Evolutionary conservation across 2,329 filamentous ascomycete species (phyloP), one percentile per base, ranked within the genome.

Genomic region (Coniochaeta sp.): DNA sequence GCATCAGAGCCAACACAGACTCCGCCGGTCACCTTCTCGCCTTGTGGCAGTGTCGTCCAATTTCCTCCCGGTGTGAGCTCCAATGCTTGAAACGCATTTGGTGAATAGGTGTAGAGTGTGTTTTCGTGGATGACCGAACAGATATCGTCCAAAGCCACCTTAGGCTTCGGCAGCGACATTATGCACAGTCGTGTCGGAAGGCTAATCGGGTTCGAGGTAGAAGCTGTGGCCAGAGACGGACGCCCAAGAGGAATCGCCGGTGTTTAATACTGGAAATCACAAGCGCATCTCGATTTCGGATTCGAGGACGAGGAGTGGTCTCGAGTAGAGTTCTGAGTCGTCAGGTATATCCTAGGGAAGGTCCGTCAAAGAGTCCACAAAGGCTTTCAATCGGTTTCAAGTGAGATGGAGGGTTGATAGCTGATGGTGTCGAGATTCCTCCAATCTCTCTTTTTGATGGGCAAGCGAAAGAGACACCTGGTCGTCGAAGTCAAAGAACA

Each of bases 81-180:
- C 57, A 97, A 70, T 8, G 87, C 86, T 65, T 91, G 81, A 61
- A 97, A 91, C 26, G 83, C 87, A 46, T 81, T 71, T 8, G 82
- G 71, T 6, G 89, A 89, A 67, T 89, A 95, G 45, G 87, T 84
- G 72, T 95, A 97, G 50, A 97, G 81, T 12, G 84, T 90, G 67
- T 91, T 85, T 64, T 91, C 77, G 72, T 89, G 77, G 55, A 96
- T 79, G 63, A 87, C 82, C 53, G 91, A 90, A 71, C 92, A 97
- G 62, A 89, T 84, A 68, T 85, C 83, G 67, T 83, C 80, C 65
- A 96, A 73, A 56, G 85, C 74, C 64, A 83, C 77, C 50, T 79
- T 73, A 50, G 91, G 90, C 63, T 82, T 71, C 48, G 90, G 89
- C 52, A 86, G 75, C 63, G 83, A 73, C 90, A 95, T 95, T 50